Evolutionary conservation across 1,139 yeast genomes (phyloP).

Genomic region (Geotrichum aggregatum): DNA sequence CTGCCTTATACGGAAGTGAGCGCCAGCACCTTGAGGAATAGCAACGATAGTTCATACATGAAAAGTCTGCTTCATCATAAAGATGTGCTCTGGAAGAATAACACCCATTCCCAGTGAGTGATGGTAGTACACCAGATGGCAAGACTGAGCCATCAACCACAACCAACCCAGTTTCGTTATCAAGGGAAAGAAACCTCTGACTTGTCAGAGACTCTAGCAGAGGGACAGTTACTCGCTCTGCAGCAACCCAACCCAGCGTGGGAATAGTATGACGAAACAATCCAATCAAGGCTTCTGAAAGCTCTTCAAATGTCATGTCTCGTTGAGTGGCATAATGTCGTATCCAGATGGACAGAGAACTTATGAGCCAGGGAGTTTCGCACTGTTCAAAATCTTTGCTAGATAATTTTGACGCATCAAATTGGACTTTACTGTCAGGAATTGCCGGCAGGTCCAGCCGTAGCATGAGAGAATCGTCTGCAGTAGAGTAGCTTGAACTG

Average conservation of each 20-base stretch:
- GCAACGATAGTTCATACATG: conserved; percentile 29
- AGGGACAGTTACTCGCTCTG: conserved; percentile 54
- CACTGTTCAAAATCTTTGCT: conserved; percentile 43
- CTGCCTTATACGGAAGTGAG: conserved; percentile 32
- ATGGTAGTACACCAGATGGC: conserved; percentile 47
- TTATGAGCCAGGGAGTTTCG: conserved; percentile 49
- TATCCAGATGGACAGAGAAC: conserved; percentile 41
- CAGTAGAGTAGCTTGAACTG: conserved; percentile 29
- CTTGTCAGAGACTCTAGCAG: conserved; percentile 47
- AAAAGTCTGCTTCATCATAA: conserved; percentile 20
- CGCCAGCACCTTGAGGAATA: conserved; percentile 35
- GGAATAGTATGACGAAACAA: conserved; percentile 51
- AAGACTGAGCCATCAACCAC: conserved; percentile 32
- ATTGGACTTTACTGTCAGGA: conserved; percentile 33
- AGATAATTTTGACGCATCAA: conserved; percentile 45
- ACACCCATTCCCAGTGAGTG: conserved; percentile 40
- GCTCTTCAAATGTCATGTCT: conserved; percentile 43
- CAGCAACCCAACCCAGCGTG: conserved; percentile 51
- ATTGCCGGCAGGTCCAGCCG: conserved; percentile 36
- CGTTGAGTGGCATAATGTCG: conserved; percentile 35
- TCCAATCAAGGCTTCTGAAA: conserved; percentile 44
- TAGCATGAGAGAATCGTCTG: conserved; percentile 31
- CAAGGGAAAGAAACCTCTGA: conserved; percentile 47
- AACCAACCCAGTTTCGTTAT: conserved; percentile 31
- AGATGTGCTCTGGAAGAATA: conserved; percentile 37